A percentile compares a stretch with the other conserved stretches of the same genome.
These are phyloP conservation scores for Candida xiaguanensis DNA, from an alignment of 805 yeast genomes.

Conservation along the genomic window DNA sequence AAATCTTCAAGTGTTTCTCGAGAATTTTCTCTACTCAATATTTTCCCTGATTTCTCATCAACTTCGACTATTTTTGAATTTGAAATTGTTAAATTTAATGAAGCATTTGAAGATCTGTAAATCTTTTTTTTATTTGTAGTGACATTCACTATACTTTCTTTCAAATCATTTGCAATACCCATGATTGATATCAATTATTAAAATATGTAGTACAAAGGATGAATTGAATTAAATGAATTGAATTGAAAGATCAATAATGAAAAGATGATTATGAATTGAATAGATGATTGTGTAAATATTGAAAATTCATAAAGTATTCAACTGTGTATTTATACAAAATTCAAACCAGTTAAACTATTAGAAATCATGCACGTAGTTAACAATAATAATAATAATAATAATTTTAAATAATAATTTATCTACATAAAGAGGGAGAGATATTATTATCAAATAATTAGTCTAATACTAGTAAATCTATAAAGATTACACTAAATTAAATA, in stretches of 20 bases:
- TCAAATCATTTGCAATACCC: slow-evolving; percentile 4
- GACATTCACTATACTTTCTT: slow-evolving; percentile 3
- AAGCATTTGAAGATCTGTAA: slow-evolving; percentile 22
- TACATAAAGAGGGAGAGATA: no score
- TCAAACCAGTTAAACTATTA: background rate
- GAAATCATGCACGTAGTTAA: background rate
- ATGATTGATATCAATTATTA: background rate
- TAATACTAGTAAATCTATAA: no score
- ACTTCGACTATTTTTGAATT: slow-evolving; percentile 23
- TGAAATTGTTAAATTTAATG: slow-evolving; percentile 24
- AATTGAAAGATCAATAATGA: background rate
- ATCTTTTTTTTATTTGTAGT: slow-evolving; percentile 11
- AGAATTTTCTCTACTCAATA: slow-evolving; percentile 15
- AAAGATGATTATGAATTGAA: no score
- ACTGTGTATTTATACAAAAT: background rate
- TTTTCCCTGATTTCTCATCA: slow-evolving; percentile 20
- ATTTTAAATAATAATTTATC: no score
- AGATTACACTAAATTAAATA: no score
- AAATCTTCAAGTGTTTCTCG: slow-evolving; percentile 15
- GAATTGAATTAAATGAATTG: background rate
- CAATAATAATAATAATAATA: no score
- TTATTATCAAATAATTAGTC: no score
- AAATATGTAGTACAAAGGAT: background rate
- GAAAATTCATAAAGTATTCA: no score
- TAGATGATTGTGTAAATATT: no score